Base-by-base conservation (phyloP, 1,284 basidiomycete species). In the Microbotryum intermedium region DNA sequence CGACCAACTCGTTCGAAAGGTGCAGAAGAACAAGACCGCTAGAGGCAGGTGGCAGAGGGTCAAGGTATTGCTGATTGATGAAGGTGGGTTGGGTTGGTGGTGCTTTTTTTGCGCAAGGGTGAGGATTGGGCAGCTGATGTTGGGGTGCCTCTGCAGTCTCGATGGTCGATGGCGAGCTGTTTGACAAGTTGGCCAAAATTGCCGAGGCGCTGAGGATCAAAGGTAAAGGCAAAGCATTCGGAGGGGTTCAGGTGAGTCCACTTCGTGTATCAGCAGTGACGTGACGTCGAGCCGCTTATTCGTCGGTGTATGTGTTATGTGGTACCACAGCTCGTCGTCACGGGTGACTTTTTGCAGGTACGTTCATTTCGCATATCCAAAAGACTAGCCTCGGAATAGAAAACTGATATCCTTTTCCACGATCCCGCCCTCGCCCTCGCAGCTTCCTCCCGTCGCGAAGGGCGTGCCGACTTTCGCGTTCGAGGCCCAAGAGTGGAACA, bases 281-380 rank as follows among this genome's bases (percentile, higher is more conserved):
- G n/a, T n/a, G n/a, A 20, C 34, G n/a, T n/a, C 21, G 23, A 28
- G 23, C 28, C 48, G 48, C 18, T 50, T 0, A 23, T 6, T 11
- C 34, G 16, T 39, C 9, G 16, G 4, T 2, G 11, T 39, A 1
- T 39, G 2, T 16, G 11, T 4, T 18, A 1, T 4, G 11, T 39
- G 34, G 18, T 18, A 25, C 79, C 46, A 16, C 85, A 93, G 85
- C 77, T 99, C 61, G 83, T 93, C 63, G 80, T 95, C 16, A 93
- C 90, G 1, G 93, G 93, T 25, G 93, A 98, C 73, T 98, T 97
- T 76, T 95, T 90, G 76, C 93, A n/a, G n/a, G n/a, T n/a, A n/a
- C n/a, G n/a, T n/a, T n/a, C n/a, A n/a, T n/a, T n/a, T n/a, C n/a
- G n/a, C n/a, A n/a, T n/a, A n/a, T n/a, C n/a, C n/a, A n/a, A n/a